Evolutionary conservation across 2,329 filamentous ascomycete genomes (phyloP), one percentile per base, ranked within the genome.

Genomic region (Onygenales sp.): DNA sequence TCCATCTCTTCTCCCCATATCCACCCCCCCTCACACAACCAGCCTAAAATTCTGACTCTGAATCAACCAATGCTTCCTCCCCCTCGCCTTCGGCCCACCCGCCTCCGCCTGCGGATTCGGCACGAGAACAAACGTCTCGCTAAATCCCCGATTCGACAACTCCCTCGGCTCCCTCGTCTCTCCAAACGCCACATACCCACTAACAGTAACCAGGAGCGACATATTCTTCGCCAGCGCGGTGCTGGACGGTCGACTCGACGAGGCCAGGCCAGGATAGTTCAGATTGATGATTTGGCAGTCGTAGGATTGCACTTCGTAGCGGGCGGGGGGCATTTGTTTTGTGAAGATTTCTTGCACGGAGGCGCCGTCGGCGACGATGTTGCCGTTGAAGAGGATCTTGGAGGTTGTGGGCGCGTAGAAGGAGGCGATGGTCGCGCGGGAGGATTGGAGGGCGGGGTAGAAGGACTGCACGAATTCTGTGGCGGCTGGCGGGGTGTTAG

Each of bases 351-450:
- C 77, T 61, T 85, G 82, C 62, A 90, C 85, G 44, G 83, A 82
- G 49, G 74, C 71, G 0, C 84, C 84, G 53, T 81, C 77, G 36
- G 78, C 69, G 39, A 88, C 73, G 2, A 80, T 70, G 47, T 83
- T 83, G 61, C 90, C 89, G 72, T 95, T 95, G 76, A 90, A 85
- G 62, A 83, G 80, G 62, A 95, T 90, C 65, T 84, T 82, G 50
- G 87, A 73, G 2, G 76, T 63, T 0, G 69, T 77, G 9, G 76
- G 60, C 27, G 79, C 80, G 75, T 95, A 95, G 76, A 84, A 94
- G n/a, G 74, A 72, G 14, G 78, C 65, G 11, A 95, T 77, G 8
- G 75, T 73, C 43, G 73, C 69, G 57, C 79, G 77, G 42, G 75
- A 69, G 54, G 76, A 78, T 68, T 86, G 83, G 50, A 94, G 74